phyloP scores from a whole-genome alignment of 495 filamentous ascomycete species.

The Annulohypoxylon moriforme region DNA sequence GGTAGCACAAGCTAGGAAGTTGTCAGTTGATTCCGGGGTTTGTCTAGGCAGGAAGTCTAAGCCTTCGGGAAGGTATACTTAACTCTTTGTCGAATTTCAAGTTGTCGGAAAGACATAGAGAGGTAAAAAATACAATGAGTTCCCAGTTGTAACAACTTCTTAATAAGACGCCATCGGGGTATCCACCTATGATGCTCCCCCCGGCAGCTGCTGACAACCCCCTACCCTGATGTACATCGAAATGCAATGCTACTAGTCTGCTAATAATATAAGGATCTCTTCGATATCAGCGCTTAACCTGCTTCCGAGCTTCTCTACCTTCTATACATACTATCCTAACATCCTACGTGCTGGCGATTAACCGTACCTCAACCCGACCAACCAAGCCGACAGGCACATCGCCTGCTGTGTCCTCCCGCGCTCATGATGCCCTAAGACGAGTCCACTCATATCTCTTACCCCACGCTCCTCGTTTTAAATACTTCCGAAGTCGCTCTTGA shows the following conservation, averaged over 20 bases:
- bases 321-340: not conserved
- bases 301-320: not conserved
- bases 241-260: not conserved
- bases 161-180: constrained; percentile 12
- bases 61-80: not conserved
- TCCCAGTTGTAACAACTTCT: not conserved
- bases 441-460: not conserved
- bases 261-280: constrained; percentile 5
- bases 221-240: constrained; percentile 1
- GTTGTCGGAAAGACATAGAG: not conserved
- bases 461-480: not conserved
- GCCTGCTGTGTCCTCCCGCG: constrained; percentile 18
- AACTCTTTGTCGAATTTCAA: not conserved
- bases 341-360: constrained; percentile 4
- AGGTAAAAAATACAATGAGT: not conserved
- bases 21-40: constrained; percentile 5
- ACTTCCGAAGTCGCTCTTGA: not conserved
- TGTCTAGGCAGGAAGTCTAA: not conserved
- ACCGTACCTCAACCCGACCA: constrained; percentile 5
- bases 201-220: constrained; percentile 8
- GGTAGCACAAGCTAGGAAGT: not conserved
- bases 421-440: constrained; percentile 22
- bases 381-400: constrained; percentile 7
- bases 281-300: constrained; percentile 12
- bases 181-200: constrained; percentile 8